Base-by-base conservation (phyloP, 225 moss, liverwort and hornwort species). In the Straminergon stramineum region DNA sequence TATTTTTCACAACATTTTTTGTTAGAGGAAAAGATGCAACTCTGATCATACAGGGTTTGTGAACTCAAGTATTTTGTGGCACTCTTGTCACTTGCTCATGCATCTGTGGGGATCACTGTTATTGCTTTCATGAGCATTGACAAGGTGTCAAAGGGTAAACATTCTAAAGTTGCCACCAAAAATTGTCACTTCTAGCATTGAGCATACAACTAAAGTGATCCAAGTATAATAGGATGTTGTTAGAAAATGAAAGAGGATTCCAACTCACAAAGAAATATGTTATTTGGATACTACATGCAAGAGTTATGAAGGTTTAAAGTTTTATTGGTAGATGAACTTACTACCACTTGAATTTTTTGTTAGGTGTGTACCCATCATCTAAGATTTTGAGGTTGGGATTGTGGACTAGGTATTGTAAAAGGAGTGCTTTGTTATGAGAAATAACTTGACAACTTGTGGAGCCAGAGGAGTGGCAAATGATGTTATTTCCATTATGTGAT, bases 391-490 rank as follows among this genome's bases (percentile, higher is more conserved):
- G 0, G 37, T n/a, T 37, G 57, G 79, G 9, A 24, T 35, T 78
- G 4, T 23, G 7, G 7, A 31, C 11, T 48, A 48, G 51, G 17
- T 52, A 34, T 52, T 53, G 52, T 52, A 5, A 52, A 56, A 57
- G 17, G 11, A 79, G 5, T 79, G 5, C 79, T 2, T 58, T n/a
- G 13, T 39, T 57, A 26, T 39, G 18, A 79, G 12, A 58, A 79
- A n/a, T 39, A 58, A 27, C 2, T n/a, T 28, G 7, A 58, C 17
- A 58, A 17, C 4, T 39, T 80, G 18, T 0, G 2, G 1, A 80
- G 28, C 41, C 41, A 60, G 0, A 0, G 1, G 9, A 60, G 5
- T 58, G 28, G 5, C 11, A 18, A 2, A 8, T 39, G 9, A n/a
- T 39, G 9, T 79, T 56, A 24, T 79, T 10, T 79, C 56, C 4